These are phyloP conservation scores for Teunomyces tritomae DNA, from an alignment of 805 yeast genomes.

Conservation along the genomic window DNA sequence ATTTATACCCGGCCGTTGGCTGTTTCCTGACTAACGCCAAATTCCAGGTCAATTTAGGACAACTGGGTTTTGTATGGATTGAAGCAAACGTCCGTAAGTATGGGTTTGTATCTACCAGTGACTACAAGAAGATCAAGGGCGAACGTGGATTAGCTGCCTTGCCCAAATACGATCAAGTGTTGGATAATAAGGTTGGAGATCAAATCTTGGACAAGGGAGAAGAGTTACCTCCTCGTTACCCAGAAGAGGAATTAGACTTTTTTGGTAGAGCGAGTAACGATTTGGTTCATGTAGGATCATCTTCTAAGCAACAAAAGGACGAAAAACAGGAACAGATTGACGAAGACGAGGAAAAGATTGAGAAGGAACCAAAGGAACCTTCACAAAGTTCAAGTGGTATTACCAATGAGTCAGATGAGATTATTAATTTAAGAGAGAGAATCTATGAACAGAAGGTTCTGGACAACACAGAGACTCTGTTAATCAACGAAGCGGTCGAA, in stretches of 20 bases:
- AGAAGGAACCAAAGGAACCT: conserved; percentile 5
- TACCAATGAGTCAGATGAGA: conserved; percentile 34
- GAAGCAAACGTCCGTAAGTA: conserved; percentile 53
- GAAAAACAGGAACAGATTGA: conserved; percentile 4
- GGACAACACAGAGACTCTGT: background rate
- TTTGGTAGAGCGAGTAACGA: conserved; percentile 45
- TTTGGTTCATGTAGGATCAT: conserved; percentile 25
- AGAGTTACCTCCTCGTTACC: conserved; percentile 68
- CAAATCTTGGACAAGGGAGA: conserved; percentile 68
- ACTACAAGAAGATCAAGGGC: conserved; percentile 33
- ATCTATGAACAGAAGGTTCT: conserved; percentile 23
- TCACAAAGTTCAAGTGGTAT: conserved; percentile 9
- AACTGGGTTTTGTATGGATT: conserved; percentile 46
- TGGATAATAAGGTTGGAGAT: conserved; percentile 35
- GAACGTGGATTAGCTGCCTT: conserved; percentile 38
- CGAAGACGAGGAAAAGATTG: conserved; percentile 9
- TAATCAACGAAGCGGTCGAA: background rate
- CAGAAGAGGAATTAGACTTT: conserved; percentile 59
- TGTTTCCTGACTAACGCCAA: conserved; percentile 43
- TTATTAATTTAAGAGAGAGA: conserved; percentile 33
- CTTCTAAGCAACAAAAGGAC: conserved; percentile 18
- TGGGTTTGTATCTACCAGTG: conserved; percentile 53
- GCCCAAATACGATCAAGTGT: conserved; percentile 29
- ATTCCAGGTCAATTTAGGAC: conserved; percentile 44
- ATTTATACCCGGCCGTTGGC: conserved; percentile 55